phyloP scores from a whole-genome alignment of 371 early-diverging fungal species.

The Mortierella sp. region DNA sequence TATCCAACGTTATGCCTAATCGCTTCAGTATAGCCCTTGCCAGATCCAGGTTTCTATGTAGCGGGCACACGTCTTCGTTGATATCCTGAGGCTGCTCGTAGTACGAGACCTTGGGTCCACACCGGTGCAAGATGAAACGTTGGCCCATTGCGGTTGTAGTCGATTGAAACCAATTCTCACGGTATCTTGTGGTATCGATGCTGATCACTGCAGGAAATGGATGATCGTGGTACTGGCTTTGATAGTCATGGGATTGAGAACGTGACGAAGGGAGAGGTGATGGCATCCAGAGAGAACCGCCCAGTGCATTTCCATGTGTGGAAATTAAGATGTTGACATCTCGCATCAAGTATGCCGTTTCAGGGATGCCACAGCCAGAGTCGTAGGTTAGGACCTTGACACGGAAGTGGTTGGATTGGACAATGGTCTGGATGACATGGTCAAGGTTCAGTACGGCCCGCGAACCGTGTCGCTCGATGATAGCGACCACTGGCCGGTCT shows the following conservation, averaged over 20 bases:
- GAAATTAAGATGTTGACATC: constrained; percentile 59
- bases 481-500: constrained; percentile 12
- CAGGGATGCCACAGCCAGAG: constrained; percentile 54
- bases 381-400: constrained; percentile 54
- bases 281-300: constrained; percentile 59
- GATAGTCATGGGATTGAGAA: too few species aligned
- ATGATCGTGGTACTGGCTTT: not conserved
- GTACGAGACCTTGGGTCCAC: constrained; percentile 30
- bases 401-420: constrained; percentile 7
- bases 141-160: constrained; percentile 58
- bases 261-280: too few species aligned
- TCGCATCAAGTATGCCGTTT: constrained; percentile 56
- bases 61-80: constrained; percentile 8
- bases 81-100: not conserved
- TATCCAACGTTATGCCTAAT: not conserved
- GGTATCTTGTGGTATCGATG: constrained; percentile 55
- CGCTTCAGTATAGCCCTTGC: constrained; percentile 5
- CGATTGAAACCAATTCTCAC: constrained; percentile 60
- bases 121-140: constrained; percentile 56
- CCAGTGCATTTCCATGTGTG: constrained; percentile 59
- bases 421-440: constrained; percentile 28
- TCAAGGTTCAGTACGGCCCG: constrained; percentile 20
- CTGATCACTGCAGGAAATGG: constrained; percentile 40
- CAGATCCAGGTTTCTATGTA: constrained; percentile 9
- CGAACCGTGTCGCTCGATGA: constrained; percentile 26